Evolutionary conservation across 305 asterid species (phyloP).

Genomic region (Solanum hybrid): DNA sequence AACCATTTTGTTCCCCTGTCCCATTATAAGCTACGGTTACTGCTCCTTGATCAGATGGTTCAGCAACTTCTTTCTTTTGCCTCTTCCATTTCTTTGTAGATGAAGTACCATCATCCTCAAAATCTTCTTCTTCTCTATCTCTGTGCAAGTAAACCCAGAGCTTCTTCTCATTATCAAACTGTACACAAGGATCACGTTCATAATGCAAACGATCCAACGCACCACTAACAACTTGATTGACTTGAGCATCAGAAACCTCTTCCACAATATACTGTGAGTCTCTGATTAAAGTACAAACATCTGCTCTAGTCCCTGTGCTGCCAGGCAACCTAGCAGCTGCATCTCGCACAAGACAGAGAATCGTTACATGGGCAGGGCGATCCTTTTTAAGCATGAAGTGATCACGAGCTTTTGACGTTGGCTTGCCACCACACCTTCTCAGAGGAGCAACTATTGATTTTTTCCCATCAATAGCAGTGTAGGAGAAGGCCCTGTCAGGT

Average conservation of each 20-base stretch:
- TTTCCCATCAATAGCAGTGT: constrained; percentile 91
- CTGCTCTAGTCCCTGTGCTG: constrained; percentile 94
- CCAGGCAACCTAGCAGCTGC: constrained; percentile 99
- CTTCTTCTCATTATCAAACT: constrained; percentile 89
- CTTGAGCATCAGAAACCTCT: constrained; percentile 88
- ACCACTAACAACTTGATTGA: constrained; percentile 94
- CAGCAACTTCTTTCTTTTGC: constrained; percentile 76
- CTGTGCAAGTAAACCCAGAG: constrained; percentile 90
- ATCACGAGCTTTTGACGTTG: constrained; percentile 96
- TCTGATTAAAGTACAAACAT: constrained; percentile 87
- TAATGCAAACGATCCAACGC: constrained; percentile 94
- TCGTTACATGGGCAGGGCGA: constrained; percentile 95
- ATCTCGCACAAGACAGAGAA: constrained; percentile 95
- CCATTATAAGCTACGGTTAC: constrained; percentile 56
- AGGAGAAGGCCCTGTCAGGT: constrained; percentile 94
- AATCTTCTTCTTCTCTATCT: constrained; percentile 96
- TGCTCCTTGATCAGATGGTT: constrained; percentile 57
- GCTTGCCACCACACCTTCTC: constrained; percentile 99
- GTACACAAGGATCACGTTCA: constrained; percentile 97
- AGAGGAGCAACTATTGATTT: constrained; percentile 93
- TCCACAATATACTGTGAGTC: constrained; percentile 93
- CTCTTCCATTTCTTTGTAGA: constrained; percentile 97
- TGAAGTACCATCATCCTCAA: constrained; percentile 98
- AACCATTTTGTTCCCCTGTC: constrained; percentile 40
- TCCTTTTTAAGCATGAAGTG: constrained; percentile 95